Evolutionary conservation across 2,329 filamentous ascomycete genomes (phyloP), one percentile per base, ranked within the genome.

Genomic region (Dactylellina cionopaga): DNA sequence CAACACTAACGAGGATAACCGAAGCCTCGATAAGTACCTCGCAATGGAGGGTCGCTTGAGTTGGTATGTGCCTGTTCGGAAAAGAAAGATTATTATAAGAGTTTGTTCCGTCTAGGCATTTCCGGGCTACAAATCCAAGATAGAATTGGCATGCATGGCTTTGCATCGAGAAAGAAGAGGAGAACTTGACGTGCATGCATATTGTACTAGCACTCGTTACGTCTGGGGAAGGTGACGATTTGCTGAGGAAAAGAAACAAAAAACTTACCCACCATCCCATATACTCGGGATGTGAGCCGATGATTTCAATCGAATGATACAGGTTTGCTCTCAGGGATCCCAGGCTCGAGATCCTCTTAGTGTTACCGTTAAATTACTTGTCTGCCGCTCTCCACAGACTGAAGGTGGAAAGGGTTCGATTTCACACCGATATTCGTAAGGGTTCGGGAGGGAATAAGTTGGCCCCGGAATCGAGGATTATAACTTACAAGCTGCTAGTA

Each of bases 261-360:
- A 63, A 44, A 54, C 66, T 55, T 54, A 71, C 66, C 66, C 66
- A 71, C 58, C 66, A 71, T 71, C 58, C 66, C 66, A 71, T 71
- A 62, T 63, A 59, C 58, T 71, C 51, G 66, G 66, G 58, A 71
- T 71, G 66, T 35, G 66, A 64, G 66, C 66, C 66, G 58, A 71
- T 56, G 37, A 64, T 58, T 71, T 71, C 66, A 9, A 63, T 35
- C 39, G n/a, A 35, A 58, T 29, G 41, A 71, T 64, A 71, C 66
- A 71, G 56, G 51, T 71, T 71, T 41, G 43, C 22, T 52, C 35
- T 47, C 17, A 44, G 59, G 66, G 66, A 71, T 63, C 66, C 66
- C 66, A 33, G 49, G 58, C 13, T 46, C 66, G 66, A 71, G 66
- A 71, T 64, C 66, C 66, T 63, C 66, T 64, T 31, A 17, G 49